Conservation (phyloP, 306 rosid genomes). For the Prinsepia uniflora region DNA sequence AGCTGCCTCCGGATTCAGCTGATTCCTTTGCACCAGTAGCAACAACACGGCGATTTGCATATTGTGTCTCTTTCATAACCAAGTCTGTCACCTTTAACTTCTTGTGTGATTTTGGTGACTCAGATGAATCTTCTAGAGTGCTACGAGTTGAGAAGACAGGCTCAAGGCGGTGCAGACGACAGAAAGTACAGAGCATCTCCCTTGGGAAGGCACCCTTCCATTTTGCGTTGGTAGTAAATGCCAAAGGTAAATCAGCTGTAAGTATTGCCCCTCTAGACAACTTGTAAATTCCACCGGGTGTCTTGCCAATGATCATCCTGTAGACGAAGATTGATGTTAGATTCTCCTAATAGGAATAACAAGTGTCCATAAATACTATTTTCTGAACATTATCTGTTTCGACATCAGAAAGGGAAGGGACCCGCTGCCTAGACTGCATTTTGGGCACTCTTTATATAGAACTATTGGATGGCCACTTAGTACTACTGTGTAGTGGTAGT, state of each 20-base stretch:
- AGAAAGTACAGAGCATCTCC: constrained; percentile 68
- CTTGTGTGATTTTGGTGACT: constrained; percentile 41
- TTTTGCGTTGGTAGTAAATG: constrained; percentile 61
- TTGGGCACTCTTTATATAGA: too few species aligned
- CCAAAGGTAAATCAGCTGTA: constrained; percentile 66
- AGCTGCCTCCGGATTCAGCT: constrained; percentile 41
- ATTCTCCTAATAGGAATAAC: too few species aligned
- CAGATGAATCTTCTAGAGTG: constrained; percentile 37
- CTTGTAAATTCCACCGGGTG: constrained; percentile 80
- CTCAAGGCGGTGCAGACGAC: constrained; percentile 86
- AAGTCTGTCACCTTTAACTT: constrained; percentile 47
- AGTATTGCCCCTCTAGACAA: constrained; percentile 81
- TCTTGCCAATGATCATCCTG: constrained; percentile 87
- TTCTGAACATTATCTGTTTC: too few species aligned
- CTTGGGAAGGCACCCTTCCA: constrained; percentile 91
- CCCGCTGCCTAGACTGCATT: too few species aligned
- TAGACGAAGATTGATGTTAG: constrained; percentile 10
- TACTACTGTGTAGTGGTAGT: too few species aligned
- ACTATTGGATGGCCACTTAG: too few species aligned
- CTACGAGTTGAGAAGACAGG: constrained; percentile 49
- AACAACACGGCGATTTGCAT: constrained; percentile 35
- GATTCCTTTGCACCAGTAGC: constrained; percentile 33
- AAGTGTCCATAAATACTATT: too few species aligned
- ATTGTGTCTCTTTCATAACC: constrained; percentile 30
- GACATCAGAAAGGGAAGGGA: too few species aligned